Percentiles rank a stretch among this genome's conserved stretches.
Evolutionary conservation across 176 grass and related monocot genomes (phyloP).

Genomic region (Lolium rigidum): DNA sequence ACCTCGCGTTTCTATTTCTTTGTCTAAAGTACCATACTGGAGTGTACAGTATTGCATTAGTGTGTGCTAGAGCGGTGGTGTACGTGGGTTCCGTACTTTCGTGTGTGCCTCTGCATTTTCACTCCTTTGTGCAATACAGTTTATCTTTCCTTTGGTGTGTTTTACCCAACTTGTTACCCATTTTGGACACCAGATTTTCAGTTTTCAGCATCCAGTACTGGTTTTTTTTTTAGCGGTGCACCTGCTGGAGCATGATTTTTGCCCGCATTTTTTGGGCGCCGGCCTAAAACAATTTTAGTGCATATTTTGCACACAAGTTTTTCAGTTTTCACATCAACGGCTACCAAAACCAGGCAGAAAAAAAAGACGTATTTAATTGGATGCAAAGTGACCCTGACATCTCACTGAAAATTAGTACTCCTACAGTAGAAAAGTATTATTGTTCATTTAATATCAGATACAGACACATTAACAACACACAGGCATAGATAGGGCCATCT

Average conservation of each 20-base stretch:
- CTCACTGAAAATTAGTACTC: constrained; percentile 7
- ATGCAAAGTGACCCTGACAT: neutral
- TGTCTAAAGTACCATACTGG: neutral
- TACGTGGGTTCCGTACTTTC: too few relatives aligned
- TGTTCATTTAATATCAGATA: constrained; percentile 44
- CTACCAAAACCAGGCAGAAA: neutral
- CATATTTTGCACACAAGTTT: neutral
- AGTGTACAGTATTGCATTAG: neutral
- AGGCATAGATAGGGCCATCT: constrained; percentile 38
- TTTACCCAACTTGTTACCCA: too few relatives aligned
- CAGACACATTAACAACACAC: constrained; percentile 40
- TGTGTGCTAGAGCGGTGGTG: neutral
- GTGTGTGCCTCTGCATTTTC: neutral
- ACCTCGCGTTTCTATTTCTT: neutral
- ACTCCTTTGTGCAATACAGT: too few relatives aligned
- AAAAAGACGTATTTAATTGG: neutral
- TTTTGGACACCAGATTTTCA: neutral
- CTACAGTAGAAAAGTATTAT: neutral
- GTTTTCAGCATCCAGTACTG: too few relatives aligned
- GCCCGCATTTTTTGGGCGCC: too few relatives aligned
- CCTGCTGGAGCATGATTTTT: too few relatives aligned
- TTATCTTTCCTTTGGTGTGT: too few relatives aligned
- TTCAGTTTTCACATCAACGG: too few relatives aligned
- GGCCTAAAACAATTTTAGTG: too few relatives aligned
- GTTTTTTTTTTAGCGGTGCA: too few relatives aligned